Evolutionary conservation across 768 basidiomycete genomes (phyloP).

Genomic region (Hericium coralloides): DNA sequence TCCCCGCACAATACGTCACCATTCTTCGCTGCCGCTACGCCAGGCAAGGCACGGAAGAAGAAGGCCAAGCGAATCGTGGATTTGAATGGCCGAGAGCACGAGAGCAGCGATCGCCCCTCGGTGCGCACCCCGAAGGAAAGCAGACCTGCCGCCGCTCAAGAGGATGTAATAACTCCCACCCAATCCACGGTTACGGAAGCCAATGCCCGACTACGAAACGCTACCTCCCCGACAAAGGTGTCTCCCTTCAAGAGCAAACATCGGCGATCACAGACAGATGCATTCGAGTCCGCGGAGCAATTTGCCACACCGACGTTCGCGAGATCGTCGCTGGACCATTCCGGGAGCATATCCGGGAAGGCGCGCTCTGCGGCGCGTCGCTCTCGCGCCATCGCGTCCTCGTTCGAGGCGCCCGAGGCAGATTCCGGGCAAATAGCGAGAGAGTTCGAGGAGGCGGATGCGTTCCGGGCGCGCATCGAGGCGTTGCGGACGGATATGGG

Average conservation of each 20-base stretch:
- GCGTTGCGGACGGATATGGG: constrained; percentile 82
- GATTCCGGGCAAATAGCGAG: constrained; percentile 16
- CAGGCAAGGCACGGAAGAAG: constrained; percentile 46
- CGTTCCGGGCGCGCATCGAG: constrained; percentile 72
- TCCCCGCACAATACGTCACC: constrained; percentile 38
- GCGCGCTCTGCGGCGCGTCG: constrained; percentile 37
- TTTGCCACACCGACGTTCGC: constrained; percentile 9
- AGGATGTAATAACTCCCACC: not conserved
- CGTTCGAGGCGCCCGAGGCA: constrained; percentile 44
- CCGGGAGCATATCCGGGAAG: constrained; percentile 13
- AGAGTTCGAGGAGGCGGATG: constrained; percentile 49
- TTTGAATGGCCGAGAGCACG: constrained; percentile 42
- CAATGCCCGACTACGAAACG: not conserved
- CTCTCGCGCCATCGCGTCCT: constrained; percentile 50
- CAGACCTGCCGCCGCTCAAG: not conserved
- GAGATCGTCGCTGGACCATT: constrained; percentile 16
- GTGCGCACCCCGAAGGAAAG: constrained; percentile 12
- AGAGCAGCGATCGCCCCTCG: constrained; percentile 23
- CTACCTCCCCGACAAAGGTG: not conserved
- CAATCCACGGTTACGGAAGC: not conserved
- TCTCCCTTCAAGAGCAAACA: constrained; percentile 4
- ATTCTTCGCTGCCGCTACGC: constrained; percentile 27
- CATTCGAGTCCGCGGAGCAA: not conserved
- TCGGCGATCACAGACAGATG: constrained; percentile 12
- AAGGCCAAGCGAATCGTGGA: constrained; percentile 67